Conservation (phyloP, 75 land plant genomes). For the Pinus albicaulis region DNA sequence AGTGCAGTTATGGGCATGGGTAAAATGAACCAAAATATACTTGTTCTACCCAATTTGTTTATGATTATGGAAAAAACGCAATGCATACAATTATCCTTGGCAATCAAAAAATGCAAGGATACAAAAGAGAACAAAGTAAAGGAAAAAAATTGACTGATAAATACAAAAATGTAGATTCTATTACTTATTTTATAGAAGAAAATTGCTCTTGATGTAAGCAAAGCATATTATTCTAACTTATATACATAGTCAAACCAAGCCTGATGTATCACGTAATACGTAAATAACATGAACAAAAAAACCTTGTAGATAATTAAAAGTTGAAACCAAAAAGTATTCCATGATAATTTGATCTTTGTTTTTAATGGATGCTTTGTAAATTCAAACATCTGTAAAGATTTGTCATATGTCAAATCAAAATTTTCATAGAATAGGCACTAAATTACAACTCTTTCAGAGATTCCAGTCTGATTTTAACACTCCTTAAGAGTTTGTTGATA, state of each 20-base stretch:
- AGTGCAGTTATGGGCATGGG: slow-evolving; percentile 96
- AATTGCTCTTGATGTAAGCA: background rate
- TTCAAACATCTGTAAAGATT: no score
- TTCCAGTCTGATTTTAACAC: background rate
- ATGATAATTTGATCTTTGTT: no score
- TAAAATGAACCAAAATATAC: slow-evolving; percentile 90
- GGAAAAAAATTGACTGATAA: background rate
- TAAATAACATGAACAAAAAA: background rate
- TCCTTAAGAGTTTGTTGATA: background rate
- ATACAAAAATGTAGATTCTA: background rate
- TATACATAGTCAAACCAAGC: background rate
- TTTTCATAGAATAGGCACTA: background rate
- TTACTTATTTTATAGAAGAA: background rate
- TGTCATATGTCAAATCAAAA: background rate
- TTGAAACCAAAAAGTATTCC: no score
- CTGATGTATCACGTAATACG: no score
- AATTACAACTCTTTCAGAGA: background rate
- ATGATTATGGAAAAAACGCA: slow-evolving; percentile 50
- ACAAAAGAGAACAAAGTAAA: background rate
- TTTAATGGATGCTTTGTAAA: no score
- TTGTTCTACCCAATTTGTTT: slow-evolving; percentile 40
- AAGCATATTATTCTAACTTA: background rate
- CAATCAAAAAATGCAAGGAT: background rate
- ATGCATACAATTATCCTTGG: slow-evolving; percentile 38
- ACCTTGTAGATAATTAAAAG: background rate